Conservation (phyloP, 352 stramenopile species). For the Phytophthora crassamura region DNA sequence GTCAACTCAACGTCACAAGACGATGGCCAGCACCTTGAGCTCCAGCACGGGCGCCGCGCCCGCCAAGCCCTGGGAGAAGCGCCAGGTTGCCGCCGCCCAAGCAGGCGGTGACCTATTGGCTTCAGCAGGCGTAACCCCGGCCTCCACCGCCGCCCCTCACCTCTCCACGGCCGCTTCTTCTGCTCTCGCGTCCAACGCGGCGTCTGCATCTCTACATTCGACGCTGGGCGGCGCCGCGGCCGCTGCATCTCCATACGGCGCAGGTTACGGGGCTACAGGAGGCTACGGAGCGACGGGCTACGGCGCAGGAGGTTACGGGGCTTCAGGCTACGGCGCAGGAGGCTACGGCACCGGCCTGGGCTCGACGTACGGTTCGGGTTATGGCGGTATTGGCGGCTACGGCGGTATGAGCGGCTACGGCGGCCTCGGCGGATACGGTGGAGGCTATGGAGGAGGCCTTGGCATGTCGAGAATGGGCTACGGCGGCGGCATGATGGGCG, state of each 20-base stretch:
- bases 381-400: constrained; percentile 36
- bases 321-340: constrained; percentile 27
- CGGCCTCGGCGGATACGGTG: constrained; percentile 46
- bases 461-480: constrained; percentile 27
- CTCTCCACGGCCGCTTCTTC: constrained; percentile 9
- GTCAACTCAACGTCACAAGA: constrained; percentile 2
- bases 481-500: constrained; percentile 33
- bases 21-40: constrained; percentile 42
- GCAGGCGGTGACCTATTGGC: constrained; percentile 20
- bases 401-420: constrained; percentile 37
- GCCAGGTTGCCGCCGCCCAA: constrained; percentile 25
- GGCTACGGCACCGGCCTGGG: constrained; percentile 29
- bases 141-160: constrained; percentile 21
- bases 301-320: constrained; percentile 37
- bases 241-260: constrained; percentile 19
- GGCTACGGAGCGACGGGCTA: constrained; percentile 37
- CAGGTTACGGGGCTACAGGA: constrained; percentile 5
- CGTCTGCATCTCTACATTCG: neutral
- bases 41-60: constrained; percentile 26
- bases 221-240: constrained; percentile 12
- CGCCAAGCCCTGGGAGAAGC: constrained; percentile 65
- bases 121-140: constrained; percentile 26
- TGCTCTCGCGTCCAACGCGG: constrained; percentile 13
- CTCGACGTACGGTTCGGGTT: constrained; percentile 40
- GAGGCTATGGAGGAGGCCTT: constrained; percentile 40